Evolutionary conservation across 2,329 filamentous ascomycete species (phyloP), one percentile per base, ranked within the genome.

Genomic region (Aspergillus japonicus): DNA sequence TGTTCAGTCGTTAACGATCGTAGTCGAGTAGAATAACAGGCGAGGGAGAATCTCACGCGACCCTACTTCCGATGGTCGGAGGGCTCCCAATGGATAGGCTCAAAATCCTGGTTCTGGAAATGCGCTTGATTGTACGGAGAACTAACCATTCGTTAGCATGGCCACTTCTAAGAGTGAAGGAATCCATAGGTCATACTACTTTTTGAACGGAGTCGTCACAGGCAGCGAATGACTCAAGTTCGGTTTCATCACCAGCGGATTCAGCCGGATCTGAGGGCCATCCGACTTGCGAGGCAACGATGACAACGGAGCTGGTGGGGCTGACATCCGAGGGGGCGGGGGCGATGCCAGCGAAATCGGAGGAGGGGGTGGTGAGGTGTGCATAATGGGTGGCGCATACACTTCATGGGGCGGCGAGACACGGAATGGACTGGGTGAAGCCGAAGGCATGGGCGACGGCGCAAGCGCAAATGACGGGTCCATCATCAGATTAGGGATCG

Each of bases 41-140:
- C 21, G 21, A 23, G n/a, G 39, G 26, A 21, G 19, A 14, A 55
- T 24, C 26, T 47, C 39, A 39, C 35, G 35, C 16, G 19, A 19
- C 29, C 44, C 6, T 24, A 59, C 68, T 69, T 68, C 71, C 73
- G 55, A 72, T 67, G 57, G 68, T 79, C 75, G 52, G 70, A 71
- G n/a, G 77, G 77, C 47, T 75, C 75, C 73, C 75, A 80, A 59
- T 79, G 77, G 35, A 77, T 75, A 14, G 78, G 78, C 60, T 81
- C 73, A 58, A 81, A 79, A 57, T 81, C 71, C 33, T 75, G 68
- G 62, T 81, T 77, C 57, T 77, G 73, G 66, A 80, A 80, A 67
- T 81, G 76, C 49, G 78, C 76, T 62, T 78, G 75, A 63, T 79
- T 78, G 69, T 77, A 75, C 8, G 77, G 74, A 11, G 77, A 80